Conservation (phyloP, 257 asterid species). For the Euphrasia confusa region DNA sequence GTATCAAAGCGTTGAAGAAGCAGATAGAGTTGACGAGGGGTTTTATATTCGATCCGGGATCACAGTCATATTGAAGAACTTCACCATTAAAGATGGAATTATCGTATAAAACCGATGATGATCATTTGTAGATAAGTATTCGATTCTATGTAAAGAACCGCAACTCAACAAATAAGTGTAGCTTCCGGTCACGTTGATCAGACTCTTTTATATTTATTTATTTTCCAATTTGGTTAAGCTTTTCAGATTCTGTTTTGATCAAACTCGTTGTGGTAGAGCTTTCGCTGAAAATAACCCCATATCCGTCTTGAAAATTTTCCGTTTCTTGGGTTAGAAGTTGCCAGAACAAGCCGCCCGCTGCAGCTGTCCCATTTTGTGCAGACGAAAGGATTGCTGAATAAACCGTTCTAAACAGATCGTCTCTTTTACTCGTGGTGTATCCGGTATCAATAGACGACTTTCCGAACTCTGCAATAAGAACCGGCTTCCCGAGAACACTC, state of each 20-base stretch:
- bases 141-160: background rate
- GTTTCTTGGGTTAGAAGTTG: conserved; percentile 49
- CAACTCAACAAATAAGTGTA: background rate
- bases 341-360: conserved; percentile 70
- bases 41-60: conserved; percentile 85
- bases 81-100: conserved; percentile 75
- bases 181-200: background rate
- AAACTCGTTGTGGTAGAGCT: conserved; percentile 40
- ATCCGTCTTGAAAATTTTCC: conserved; percentile 54
- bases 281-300: conserved; percentile 46
- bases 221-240: conserved; percentile 33
- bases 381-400: conserved; percentile 52
- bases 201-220: too few relatives aligned
- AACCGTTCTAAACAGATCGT: conserved; percentile 33
- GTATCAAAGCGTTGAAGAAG: conserved; percentile 75
- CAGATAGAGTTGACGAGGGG: conserved; percentile 69
- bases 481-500: conserved; percentile 44
- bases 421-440: conserved; percentile 31
- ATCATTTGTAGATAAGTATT: conserved; percentile 21
- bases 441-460: conserved; percentile 39
- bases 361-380: conserved; percentile 49
- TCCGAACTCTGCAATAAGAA: conserved; percentile 58
- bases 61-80: conserved; percentile 70
- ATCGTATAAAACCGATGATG: conserved; percentile 37
- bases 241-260: conserved; percentile 40